Evolutionary conservation across 371 early-diverging fungal genomes (phyloP).

Genomic region (Funneliformis caledonium): DNA sequence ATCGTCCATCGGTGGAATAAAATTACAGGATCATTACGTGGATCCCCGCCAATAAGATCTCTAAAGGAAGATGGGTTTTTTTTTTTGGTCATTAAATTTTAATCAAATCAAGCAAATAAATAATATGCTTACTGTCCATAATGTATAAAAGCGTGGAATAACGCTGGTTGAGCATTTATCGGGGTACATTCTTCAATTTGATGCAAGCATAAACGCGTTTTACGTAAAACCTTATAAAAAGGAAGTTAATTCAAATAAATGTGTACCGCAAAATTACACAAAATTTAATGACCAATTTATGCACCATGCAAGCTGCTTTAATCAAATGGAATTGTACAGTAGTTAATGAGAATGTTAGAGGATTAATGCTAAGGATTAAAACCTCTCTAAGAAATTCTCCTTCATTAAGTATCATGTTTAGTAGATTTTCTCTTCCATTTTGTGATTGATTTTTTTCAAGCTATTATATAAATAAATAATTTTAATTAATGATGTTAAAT

Average conservation of each 20-base stretch:
- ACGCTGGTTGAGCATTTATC: constrained; percentile 1
- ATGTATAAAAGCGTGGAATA: background rate
- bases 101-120: background rate
- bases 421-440: background rate
- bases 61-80: background rate
- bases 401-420: background rate
- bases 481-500: background rate
- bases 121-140: background rate
- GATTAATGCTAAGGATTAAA: background rate
- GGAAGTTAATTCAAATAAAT: background rate
- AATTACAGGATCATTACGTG: background rate
- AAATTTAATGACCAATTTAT: background rate
- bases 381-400: background rate
- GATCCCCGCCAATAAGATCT: background rate
- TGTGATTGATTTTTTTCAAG: background rate
- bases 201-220: constrained; percentile 7
- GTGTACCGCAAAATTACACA: background rate
- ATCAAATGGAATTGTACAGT: constrained; percentile 13
- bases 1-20: constrained; percentile 31
- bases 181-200: background rate
- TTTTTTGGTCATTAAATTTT: background rate
- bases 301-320: background rate
- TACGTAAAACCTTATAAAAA: constrained; percentile 13
- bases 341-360: constrained; percentile 1
- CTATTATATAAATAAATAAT: background rate